Conservation (phyloP, 2,329 filamentous ascomycete genomes). For the Venturiaceae sp. region DNA sequence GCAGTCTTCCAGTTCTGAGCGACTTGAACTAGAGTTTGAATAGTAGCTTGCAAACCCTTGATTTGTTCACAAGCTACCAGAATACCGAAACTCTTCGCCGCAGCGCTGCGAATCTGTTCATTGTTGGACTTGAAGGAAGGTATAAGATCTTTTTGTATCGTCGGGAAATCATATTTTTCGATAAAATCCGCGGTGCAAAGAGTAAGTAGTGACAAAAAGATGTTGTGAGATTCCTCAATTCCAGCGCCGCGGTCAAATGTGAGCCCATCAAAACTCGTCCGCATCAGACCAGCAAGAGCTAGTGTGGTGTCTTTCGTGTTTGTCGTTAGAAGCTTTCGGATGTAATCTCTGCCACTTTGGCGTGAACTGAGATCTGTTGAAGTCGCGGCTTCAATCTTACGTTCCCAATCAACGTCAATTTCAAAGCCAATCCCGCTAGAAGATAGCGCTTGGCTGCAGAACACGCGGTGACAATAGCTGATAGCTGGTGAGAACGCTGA, state of each 20-base stretch:
- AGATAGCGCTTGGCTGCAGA: slow-evolving; percentile 47
- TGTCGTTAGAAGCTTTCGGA: slow-evolving; percentile 18
- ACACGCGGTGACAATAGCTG: slow-evolving; percentile 54
- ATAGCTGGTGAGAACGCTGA: slow-evolving; percentile 60
- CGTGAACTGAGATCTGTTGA: slow-evolving; percentile 60
- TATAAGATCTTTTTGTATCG: neutral
- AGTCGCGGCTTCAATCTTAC: slow-evolving; percentile 63
- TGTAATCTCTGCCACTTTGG: slow-evolving; percentile 45
- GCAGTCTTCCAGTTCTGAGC: slow-evolving; percentile 46
- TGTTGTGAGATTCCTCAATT: slow-evolving; percentile 34
- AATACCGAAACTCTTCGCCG: slow-evolving; percentile 66
- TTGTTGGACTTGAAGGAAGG: slow-evolving; percentile 49
- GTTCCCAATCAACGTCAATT: slow-evolving; percentile 75
- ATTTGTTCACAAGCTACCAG: slow-evolving; percentile 44
- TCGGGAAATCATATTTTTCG: neutral
- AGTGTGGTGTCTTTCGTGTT: slow-evolving; percentile 22
- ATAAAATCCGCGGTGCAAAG: neutral
- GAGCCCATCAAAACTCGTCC: slow-evolving; percentile 35
- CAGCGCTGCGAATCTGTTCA: slow-evolving; percentile 53
- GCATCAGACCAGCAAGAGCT: slow-evolving; percentile 31
- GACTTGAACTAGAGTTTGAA: slow-evolving; percentile 24
- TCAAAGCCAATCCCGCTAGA: slow-evolving; percentile 35
- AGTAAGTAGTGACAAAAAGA: slow-evolving; percentile 39
- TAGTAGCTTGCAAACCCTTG: neutral
- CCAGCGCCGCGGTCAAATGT: slow-evolving; percentile 28